Percentiles rank a stretch among this genome's conserved stretches.
Evolutionary conservation across 1,284 basidiomycete genomes (phyloP).

Genomic region (Apiotrichum veenhuisii): DNA sequence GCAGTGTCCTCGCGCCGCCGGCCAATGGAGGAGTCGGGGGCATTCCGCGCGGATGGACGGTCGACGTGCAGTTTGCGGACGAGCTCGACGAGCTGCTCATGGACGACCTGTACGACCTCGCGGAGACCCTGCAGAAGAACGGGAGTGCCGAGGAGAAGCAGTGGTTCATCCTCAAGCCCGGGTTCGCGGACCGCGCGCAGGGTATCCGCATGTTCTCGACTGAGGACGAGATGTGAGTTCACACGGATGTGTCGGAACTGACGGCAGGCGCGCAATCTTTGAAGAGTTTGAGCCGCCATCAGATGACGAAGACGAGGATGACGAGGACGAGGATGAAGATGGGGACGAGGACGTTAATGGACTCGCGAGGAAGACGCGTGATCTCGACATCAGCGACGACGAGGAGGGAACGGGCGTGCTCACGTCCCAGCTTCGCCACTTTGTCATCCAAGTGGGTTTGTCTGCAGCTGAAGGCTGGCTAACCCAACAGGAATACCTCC

Average conservation of each 20-base stretch:
- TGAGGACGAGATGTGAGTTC: constrained; percentile 60
- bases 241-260: not conserved
- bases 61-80: constrained; percentile 87
- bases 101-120: constrained; percentile 90
- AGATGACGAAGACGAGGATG: constrained; percentile 51
- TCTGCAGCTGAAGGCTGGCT: not conserved
- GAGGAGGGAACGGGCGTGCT: constrained; percentile 60
- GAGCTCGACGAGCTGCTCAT: constrained; percentile 91
- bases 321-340: constrained; percentile 47
- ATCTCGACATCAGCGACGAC: constrained; percentile 50
- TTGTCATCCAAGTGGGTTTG: constrained; percentile 80
- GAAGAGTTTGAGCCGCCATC: constrained; percentile 70
- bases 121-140: constrained; percentile 57
- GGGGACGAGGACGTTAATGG: constrained; percentile 22
- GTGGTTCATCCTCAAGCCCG: constrained; percentile 94
- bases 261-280: constrained; percentile 62
- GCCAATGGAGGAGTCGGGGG: constrained; percentile 42
- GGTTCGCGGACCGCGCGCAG: constrained; percentile 94
- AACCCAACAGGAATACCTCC: constrained; percentile 69
- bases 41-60: constrained; percentile 75
- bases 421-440: constrained; percentile 87
- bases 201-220: constrained; percentile 88
- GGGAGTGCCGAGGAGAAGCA: constrained; percentile 49
- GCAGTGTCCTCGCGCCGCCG: constrained; percentile 10
- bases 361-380: constrained; percentile 17